phyloP scores from a whole-genome alignment of 371 early-diverging fungal species.

The Lichtheimia ramosa region DNA sequence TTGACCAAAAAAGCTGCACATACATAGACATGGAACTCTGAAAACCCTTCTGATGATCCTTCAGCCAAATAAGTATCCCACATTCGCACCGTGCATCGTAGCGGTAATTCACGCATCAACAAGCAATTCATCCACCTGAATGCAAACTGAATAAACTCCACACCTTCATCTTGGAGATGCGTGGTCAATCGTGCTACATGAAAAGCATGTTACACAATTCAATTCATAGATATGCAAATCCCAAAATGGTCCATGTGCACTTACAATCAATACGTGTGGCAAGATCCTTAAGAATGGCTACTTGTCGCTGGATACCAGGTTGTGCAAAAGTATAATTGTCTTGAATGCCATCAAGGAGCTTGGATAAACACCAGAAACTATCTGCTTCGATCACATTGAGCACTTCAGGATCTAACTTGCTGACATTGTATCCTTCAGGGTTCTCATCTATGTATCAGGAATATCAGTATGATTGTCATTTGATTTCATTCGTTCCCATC shows the following conservation, averaged over 20 bases:
- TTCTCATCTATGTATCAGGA: conserved; percentile 49
- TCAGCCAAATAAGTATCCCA: conserved; percentile 98
- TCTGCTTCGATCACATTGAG: conserved; percentile 88
- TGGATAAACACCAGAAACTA: conserved; percentile 94
- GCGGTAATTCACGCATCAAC: conserved; percentile 92
- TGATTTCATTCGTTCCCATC: too few species aligned
- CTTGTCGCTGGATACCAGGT: conserved; percentile 94
- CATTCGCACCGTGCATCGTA: conserved; percentile 88
- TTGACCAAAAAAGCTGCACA: conserved; percentile 96
- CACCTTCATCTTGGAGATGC: conserved; percentile 84
- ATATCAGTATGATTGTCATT: not conserved
- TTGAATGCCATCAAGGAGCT: conserved; percentile 95
- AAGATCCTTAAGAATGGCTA: conserved; percentile 83
- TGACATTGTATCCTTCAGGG: conserved; percentile 69
- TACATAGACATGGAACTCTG: conserved; percentile 95
- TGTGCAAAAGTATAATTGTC: conserved; percentile 97
- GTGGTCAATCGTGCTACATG: conserved; percentile 66
- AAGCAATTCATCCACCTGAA: conserved; percentile 99
- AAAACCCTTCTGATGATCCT: conserved; percentile 85
- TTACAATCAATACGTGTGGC: conserved; percentile 88
- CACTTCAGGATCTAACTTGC: conserved; percentile 54
- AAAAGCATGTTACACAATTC: not conserved
- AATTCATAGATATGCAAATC: not conserved
- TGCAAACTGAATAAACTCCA: conserved; percentile 98
- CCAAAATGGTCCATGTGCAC: conserved; percentile 1